Conservation (phyloP, 345 rosid species). For the Gossypium stocksii region DNA sequence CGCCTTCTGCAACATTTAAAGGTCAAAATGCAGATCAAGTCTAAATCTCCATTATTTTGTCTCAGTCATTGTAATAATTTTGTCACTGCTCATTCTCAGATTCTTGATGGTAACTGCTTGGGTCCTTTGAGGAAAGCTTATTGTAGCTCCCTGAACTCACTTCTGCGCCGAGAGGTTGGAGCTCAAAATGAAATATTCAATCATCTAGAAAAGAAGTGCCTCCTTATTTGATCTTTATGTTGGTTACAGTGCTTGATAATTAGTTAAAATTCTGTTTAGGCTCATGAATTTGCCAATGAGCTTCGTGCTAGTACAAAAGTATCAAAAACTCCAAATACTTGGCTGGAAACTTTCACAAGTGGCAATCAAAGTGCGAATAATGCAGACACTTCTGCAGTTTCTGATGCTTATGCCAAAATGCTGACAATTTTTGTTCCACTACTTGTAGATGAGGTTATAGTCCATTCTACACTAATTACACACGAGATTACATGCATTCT, state of each 20-base stretch:
- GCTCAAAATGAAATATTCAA: conserved; percentile 9
- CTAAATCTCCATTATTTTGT: conserved; percentile 6
- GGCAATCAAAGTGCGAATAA: conserved; percentile 62
- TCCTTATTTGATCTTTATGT: conserved; percentile 7
- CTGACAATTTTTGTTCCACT: conserved; percentile 96
- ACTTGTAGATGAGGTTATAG: conserved; percentile 87
- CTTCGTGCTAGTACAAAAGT: conserved; percentile 99
- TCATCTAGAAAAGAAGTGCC: conserved; percentile 2
- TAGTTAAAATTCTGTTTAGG: conserved; percentile 44
- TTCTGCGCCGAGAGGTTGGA: conserved; percentile 96
- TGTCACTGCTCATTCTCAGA: conserved; percentile 37
- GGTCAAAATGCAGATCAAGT: conserved; percentile 37
- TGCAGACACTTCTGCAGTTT: conserved; percentile 84
- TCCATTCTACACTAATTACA: conserved; percentile 56
- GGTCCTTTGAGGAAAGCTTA: conserved; percentile 91
- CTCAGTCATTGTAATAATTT: conserved; percentile 16
- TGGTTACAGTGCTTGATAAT: conserved; percentile 4
- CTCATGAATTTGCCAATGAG: conserved; percentile 98
- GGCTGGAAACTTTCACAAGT: conserved; percentile 92
- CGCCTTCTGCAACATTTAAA: conserved; percentile 94
- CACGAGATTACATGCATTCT: conserved; percentile 52
- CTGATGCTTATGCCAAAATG: conserved; percentile 97
- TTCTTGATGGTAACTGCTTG: conserved; percentile 89
- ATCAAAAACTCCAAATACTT: conserved; percentile 84
- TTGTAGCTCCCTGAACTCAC: conserved; percentile 91